Base-by-base conservation (phyloP, 2,329 filamentous ascomycete species). In the Aspergillus nomiae region DNA sequence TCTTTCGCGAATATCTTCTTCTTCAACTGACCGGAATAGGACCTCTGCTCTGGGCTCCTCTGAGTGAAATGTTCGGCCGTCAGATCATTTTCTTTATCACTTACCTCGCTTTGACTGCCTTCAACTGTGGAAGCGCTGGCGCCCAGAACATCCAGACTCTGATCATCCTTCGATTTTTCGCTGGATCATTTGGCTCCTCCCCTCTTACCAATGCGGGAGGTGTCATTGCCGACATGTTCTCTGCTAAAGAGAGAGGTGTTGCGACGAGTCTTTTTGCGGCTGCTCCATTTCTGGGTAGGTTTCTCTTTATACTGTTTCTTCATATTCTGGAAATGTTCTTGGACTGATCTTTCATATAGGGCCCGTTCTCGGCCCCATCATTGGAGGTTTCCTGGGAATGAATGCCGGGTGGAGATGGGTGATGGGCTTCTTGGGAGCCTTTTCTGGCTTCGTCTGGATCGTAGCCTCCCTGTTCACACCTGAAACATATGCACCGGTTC, bases 401-500 rank as follows among this genome's bases (percentile, higher is more conserved):
- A 81, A 83, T 2, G 84, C 82, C 16, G 89, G 88, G 19, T 91
- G 90, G 90, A 81, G 87, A 69, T 91, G 89, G 90, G 85, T 91
- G 26, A 82, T 86, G 73, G 87, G 87, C 1, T 76, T 90, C 56
- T 83, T 88, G 71, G 83, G 85, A 57, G 86, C 87, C 63, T 89
- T 91, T 73, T 88, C 86, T 2, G 87, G 86, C 11, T 76, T 83
- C 12, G 81, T 90, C 56, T 89, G 86, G 76, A 71, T 78, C 28
- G 24, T 71, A 3, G 74, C 74, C 26, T 59, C 71, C 2, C 59
- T 73, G 1, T 58, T 75, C 19, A 71, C 77, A 32, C 76, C 76
- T 0, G 76, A 78, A 61, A 78, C 76, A 1, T 86, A 84, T 67
- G 78, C 78, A 0, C 84, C 84, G 0, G 81, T 85, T 4, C 77